Base-by-base conservation (phyloP, 192 early-diverging fungal species). In the Coemansia umbellata region DNA sequence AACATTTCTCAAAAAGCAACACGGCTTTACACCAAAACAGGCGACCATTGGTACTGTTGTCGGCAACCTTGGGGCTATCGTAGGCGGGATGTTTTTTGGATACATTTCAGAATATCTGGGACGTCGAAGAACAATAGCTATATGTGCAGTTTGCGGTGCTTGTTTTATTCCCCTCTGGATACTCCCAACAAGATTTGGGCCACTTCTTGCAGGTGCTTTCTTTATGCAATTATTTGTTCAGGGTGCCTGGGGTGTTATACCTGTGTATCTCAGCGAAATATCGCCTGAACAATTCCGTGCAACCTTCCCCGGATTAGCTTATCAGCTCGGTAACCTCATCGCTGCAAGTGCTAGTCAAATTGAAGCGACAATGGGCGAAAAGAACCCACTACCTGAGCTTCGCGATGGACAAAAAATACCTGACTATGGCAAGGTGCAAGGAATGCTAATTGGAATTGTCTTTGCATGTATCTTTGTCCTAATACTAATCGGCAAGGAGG, bases 251-350 rank as follows among this genome's bases (percentile, higher is more conserved):
- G 86, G 86, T 36, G 79, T 87, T 15, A 78, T 90, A 55, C 87
- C 88, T 7, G 82, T 75, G 7, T 82, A 87, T 60, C 64, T 90
- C 0, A 80, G 71, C 60, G 88, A 90, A 42, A 60, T 90, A 26
- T 82, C 84, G 31, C 88, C 88, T 19, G 67, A 80, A 27, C 69
- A 65, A 13, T 80, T 87, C 58, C 82, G 88, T 8, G 81, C 80
- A 11, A 78, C 82, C 2, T 82, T 90, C 45, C 85, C 86, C 8
- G 87, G 88, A 15, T 64, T 90, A n/a, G 55, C 84, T 3, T 89
- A 87, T 63, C 86, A 90, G 72, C 68, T 86, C 14, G 88, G 87
- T 23, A 90, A 86, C 51, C 62, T 90, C 52, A 80, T 89, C 39
- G 53, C 69, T 1, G 72, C 83, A 9, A 77, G 79, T 15, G 69